These are phyloP conservation scores for Elsinoe necatrix DNA, from an alignment of 2,329 filamentous ascomycete species.

Conservation along the genomic window DNA sequence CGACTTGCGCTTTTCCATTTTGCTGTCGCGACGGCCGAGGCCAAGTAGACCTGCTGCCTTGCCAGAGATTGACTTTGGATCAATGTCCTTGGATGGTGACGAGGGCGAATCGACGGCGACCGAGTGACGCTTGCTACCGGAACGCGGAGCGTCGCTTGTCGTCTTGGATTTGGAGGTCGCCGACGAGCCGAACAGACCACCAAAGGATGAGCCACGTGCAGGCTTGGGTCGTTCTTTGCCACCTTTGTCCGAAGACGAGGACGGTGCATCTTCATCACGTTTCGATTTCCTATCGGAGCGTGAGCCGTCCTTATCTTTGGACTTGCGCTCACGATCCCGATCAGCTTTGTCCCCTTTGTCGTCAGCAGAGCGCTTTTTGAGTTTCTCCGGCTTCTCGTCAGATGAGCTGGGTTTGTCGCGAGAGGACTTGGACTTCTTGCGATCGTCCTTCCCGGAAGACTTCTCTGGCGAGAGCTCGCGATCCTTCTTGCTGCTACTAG, in stretches of 20 bases:
- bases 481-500: conserved; percentile 48
- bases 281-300: conserved; percentile 12
- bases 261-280: neutral
- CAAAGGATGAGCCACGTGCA: conserved; percentile 50
- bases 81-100: conserved; percentile 60
- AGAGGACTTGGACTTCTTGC: conserved; percentile 42
- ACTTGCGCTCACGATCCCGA: conserved; percentile 46
- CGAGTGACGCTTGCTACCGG: conserved; percentile 57
- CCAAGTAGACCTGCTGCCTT: conserved; percentile 77
- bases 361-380: conserved; percentile 41
- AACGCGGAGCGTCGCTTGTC: conserved; percentile 52
- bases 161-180: conserved; percentile 50
- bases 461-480: conserved; percentile 18
- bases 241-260: conserved; percentile 18
- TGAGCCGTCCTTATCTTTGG: conserved; percentile 18
- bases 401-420: conserved; percentile 34
- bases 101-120: conserved; percentile 54
- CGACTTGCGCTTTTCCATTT: conserved; percentile 45
- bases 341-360: conserved; percentile 45
- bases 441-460: conserved; percentile 20
- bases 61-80: conserved; percentile 43
- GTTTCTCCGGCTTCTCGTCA: conserved; percentile 42
- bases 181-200: conserved; percentile 48
- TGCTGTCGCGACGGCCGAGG: conserved; percentile 39
- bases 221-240: conserved; percentile 42